A percentile compares a stretch with the other conserved stretches of the same genome.
phyloP scores from a whole-genome alignment of 2,329 filamentous ascomycete genomes.

The Rutstroemia sydowiana region DNA sequence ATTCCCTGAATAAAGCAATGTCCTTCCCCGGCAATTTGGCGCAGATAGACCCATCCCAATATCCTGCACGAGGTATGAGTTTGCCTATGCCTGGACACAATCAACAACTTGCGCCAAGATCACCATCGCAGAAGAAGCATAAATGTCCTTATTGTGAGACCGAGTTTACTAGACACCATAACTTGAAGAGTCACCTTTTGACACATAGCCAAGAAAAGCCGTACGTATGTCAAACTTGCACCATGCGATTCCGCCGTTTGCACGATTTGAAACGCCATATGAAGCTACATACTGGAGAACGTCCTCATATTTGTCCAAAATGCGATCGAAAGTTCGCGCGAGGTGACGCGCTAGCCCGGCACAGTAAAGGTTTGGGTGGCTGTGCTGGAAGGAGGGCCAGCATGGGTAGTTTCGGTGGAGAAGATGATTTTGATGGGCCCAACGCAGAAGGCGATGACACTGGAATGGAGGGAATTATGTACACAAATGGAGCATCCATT shows the following conservation, averaged over 20 bases:
- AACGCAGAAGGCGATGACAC: conserved; percentile 48
- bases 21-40: conserved; percentile 28
- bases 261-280: conserved; percentile 95
- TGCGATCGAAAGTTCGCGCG: conserved; percentile 92
- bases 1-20: conserved; percentile 23
- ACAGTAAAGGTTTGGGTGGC: conserved; percentile 91
- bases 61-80: conserved; percentile 44
- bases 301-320: conserved; percentile 89
- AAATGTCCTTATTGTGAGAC: conserved; percentile 95
- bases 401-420: conserved; percentile 72
- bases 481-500: conserved; percentile 38
- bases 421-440: conserved; percentile 61
- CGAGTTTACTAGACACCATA: conserved; percentile 95
- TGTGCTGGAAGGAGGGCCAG: conserved; percentile 88
- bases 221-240: conserved; percentile 87
- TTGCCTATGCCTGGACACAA: conserved; percentile 45
- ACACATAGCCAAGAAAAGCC: conserved; percentile 99
- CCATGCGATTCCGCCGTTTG: conserved; percentile 82
- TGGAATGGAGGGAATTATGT: conserved; percentile 48
- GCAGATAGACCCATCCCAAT: conserved; percentile 20
- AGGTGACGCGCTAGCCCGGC: conserved; percentile 86
- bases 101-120: conserved; percentile 48
- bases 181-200: conserved; percentile 92
- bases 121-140: conserved; percentile 79
- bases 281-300: conserved; percentile 93